Conservation (phyloP, 768 basidiomycete genomes). For the Leucogyrophana mollusca region DNA sequence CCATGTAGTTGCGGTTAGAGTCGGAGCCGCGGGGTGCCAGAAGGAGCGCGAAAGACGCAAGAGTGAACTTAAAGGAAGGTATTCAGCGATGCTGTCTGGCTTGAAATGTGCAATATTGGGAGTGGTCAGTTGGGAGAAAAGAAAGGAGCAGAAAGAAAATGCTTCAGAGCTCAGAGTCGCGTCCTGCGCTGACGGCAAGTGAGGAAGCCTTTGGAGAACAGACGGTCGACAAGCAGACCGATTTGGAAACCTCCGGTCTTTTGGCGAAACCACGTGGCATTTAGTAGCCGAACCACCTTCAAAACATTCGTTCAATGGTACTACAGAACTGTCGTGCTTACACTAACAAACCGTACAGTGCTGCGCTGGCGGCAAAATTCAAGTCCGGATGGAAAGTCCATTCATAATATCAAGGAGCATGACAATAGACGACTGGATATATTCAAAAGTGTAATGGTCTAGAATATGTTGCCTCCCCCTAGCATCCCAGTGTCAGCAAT, state of each 20-base stretch:
- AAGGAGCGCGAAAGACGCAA: neutral
- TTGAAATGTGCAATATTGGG: neutral
- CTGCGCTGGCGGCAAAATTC: no score
- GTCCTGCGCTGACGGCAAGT: conserved; percentile 34
- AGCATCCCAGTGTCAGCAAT: no score
- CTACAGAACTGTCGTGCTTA: no score
- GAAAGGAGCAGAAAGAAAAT: conserved; percentile 11
- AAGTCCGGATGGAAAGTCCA: no score
- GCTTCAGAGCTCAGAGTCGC: conserved; percentile 25
- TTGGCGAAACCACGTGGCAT: neutral
- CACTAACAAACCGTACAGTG: no score
- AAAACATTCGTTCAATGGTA: no score
- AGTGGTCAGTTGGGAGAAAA: conserved; percentile 5
- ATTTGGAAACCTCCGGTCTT: conserved; percentile 27
- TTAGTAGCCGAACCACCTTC: no score
- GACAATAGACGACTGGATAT: no score
- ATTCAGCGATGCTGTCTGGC: conserved; percentile 2
- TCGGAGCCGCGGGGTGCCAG: neutral
- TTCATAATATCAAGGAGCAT: no score
- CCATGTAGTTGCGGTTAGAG: conserved; percentile 17
- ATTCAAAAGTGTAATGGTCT: no score
- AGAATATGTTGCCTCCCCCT: no score
- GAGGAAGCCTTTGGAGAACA: conserved; percentile 14
- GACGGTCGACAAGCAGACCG: conserved; percentile 18
- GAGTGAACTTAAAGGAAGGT: conserved; percentile 1